These are phyloP conservation scores for Bryum argenteum DNA, from an alignment of 225 moss, liverwort and hornwort genomes.

Conservation along the genomic window DNA sequence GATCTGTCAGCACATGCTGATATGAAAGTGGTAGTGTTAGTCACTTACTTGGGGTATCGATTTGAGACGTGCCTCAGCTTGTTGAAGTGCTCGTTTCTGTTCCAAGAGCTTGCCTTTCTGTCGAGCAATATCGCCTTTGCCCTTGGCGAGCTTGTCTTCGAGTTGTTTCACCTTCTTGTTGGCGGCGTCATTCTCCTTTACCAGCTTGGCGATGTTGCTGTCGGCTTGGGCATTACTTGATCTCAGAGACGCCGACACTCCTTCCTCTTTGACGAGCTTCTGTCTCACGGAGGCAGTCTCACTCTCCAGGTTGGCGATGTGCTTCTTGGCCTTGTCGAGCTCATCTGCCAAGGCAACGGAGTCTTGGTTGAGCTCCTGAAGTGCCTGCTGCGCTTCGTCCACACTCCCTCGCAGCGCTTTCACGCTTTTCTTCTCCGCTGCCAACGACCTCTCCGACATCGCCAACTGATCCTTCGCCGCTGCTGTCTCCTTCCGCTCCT, in stretches of 20 bases:
- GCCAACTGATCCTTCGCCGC: slow-evolving; percentile 58
- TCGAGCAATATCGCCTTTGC: slow-evolving; percentile 48
- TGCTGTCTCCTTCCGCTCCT: slow-evolving; percentile 54
- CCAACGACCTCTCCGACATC: slow-evolving; percentile 50
- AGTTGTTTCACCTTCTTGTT: slow-evolving; percentile 56
- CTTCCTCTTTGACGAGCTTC: slow-evolving; percentile 57
- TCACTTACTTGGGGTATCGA: slow-evolving; percentile 56
- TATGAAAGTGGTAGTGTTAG: neutral
- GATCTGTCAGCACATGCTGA: neutral
- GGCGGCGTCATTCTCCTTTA: slow-evolving; percentile 45
- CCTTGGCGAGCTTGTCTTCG: slow-evolving; percentile 57
- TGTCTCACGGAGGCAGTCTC: slow-evolving; percentile 44
- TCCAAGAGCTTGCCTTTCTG: slow-evolving; percentile 58
- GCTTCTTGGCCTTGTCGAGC: slow-evolving; percentile 52
- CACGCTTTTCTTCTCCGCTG: slow-evolving; percentile 63
- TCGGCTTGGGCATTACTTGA: slow-evolving; percentile 41
- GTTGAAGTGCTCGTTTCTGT: slow-evolving; percentile 57
- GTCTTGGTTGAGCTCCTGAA: slow-evolving; percentile 63
- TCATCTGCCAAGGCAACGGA: slow-evolving; percentile 53
- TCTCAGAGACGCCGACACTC: slow-evolving; percentile 36
- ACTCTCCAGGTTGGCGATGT: slow-evolving; percentile 42
- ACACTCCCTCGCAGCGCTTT: slow-evolving; percentile 61
- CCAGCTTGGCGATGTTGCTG: slow-evolving; percentile 33
- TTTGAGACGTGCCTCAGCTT: slow-evolving; percentile 57
- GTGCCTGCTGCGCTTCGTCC: slow-evolving; percentile 58